These are phyloP conservation scores for Calonectria honghensis DNA, from an alignment of 2,329 filamentous ascomycete species.

Conservation along the genomic window DNA sequence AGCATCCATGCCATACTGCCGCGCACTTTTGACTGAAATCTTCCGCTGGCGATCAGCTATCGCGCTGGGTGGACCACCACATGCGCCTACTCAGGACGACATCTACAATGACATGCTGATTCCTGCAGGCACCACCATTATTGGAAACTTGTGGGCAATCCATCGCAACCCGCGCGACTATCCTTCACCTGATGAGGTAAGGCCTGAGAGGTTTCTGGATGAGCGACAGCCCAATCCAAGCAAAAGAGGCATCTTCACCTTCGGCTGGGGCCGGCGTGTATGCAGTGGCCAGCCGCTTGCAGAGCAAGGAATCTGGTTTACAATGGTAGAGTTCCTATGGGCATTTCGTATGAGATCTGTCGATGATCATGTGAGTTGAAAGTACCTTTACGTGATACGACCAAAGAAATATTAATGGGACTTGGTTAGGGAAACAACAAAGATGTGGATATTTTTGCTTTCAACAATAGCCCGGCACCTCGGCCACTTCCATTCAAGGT, in stretches of 20 bases:
- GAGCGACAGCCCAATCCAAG: constrained; percentile 7
- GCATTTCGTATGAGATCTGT: constrained; percentile 14
- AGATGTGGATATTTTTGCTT: neutral
- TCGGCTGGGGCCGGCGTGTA: constrained; percentile 1
- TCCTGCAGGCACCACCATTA: neutral
- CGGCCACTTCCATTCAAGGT: constrained; percentile 12
- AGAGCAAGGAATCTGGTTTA: constrained; percentile 8
- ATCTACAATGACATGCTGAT: neutral
- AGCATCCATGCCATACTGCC: constrained; percentile 18
- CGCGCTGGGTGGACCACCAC: constrained; percentile 1
- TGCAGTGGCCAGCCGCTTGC: constrained; percentile 5
- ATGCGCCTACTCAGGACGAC: constrained; percentile 4
- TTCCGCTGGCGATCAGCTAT: constrained; percentile 8
- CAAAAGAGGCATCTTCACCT: constrained; percentile 8
- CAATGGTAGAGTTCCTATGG: constrained; percentile 4
- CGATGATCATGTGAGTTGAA: constrained; percentile 1
- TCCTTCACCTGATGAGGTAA: constrained; percentile 4
- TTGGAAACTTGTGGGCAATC: constrained; percentile 8
- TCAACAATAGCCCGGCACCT: constrained; percentile 12
- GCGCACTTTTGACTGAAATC: neutral
- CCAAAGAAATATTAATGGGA: neutral
- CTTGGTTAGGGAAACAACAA: neutral
- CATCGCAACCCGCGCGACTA: constrained; percentile 11
- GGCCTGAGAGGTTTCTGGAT: constrained; percentile 6
- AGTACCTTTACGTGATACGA: accelerated